Conservation (phyloP, 1,284 basidiomycete genomes). For the Albatrellus sp. region DNA sequence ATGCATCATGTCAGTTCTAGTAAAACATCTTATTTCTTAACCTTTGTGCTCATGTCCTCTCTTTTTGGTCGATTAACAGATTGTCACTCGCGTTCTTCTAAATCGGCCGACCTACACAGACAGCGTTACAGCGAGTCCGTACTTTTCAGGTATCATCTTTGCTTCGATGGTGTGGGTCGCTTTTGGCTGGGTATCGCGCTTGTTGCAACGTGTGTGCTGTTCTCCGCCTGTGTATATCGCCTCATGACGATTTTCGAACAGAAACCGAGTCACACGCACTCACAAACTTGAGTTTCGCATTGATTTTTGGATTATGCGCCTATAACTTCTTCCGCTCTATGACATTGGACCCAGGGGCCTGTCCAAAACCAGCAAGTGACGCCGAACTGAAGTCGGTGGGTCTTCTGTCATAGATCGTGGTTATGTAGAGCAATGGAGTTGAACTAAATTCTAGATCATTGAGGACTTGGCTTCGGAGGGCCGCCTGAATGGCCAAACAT, state of each 20-base stretch:
- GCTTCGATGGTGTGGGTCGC: constrained; percentile 82
- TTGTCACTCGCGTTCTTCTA: constrained; percentile 73
- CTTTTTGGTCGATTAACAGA: constrained; percentile 28
- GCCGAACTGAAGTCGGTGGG: constrained; percentile 62
- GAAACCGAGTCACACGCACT: constrained; percentile 68
- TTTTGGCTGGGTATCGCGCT: constrained; percentile 69
- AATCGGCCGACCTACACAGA: constrained; percentile 70
- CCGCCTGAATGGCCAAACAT: constrained; percentile 86
- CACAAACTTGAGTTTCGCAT: constrained; percentile 30
- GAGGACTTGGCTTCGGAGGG: constrained; percentile 85
- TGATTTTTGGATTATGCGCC: constrained; percentile 59
- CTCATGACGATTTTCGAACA: constrained; percentile 14
- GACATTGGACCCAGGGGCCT: constrained; percentile 83
- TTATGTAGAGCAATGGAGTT: background rate
- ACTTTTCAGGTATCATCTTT: constrained; percentile 85
- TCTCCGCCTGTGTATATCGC: constrained; percentile 1
- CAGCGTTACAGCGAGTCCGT: constrained; percentile 70
- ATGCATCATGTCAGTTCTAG: constrained; percentile 75
- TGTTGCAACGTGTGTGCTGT: constrained; percentile 48
- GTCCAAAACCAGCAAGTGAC: constrained; percentile 68
- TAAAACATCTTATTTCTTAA: constrained; percentile 7
- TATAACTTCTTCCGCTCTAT: constrained; percentile 90
- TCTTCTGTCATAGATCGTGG: background rate
- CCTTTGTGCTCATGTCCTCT: constrained; percentile 1
- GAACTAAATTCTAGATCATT: constrained; percentile 44